phyloP scores from a whole-genome alignment of 2,329 filamentous ascomycete species.

The Thielaviopsis punctulata region DNA sequence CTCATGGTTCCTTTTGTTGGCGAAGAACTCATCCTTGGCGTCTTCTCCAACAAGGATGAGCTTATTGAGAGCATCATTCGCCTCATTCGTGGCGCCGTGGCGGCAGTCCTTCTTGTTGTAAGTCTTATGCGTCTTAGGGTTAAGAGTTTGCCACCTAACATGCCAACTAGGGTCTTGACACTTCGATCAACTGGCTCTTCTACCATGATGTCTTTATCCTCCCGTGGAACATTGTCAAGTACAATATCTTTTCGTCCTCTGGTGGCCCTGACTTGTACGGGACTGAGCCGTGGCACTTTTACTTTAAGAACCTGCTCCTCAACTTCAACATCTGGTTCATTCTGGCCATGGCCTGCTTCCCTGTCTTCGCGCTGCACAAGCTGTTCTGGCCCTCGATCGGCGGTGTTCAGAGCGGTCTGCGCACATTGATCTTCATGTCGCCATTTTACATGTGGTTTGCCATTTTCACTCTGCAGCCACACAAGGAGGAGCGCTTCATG shows the following conservation, averaged over 20 bases:
- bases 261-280: conserved; percentile 86
- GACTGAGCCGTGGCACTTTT: conserved; percentile 93
- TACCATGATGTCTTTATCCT: conserved; percentile 65
- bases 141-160: not conserved
- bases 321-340: conserved; percentile 96
- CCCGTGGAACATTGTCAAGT: conserved; percentile 82
- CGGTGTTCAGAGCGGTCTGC: conserved; percentile 51
- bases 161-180: conserved; percentile 43
- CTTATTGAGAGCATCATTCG: conserved; percentile 42
- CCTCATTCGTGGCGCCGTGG: conserved; percentile 48
- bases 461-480: conserved; percentile 82
- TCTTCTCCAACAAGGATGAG: conserved; percentile 38
- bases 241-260: conserved; percentile 76
- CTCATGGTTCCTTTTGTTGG: conserved; percentile 63
- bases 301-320: conserved; percentile 72
- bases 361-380: conserved; percentile 60
- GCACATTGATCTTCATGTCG: conserved; percentile 58
- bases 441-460: conserved; percentile 91
- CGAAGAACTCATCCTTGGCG: conserved; percentile 51
- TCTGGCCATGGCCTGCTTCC: conserved; percentile 56
- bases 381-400: conserved; percentile 41
- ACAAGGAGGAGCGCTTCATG: conserved; percentile 98
- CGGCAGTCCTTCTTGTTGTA: conserved; percentile 53
- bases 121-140: conserved; percentile 16
- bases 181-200: conserved; percentile 62